A percentile compares a stretch with the other conserved stretches of the same genome.
Evolutionary conservation across 306 rosid species (phyloP).

Genomic region (Dryas octopetala): DNA sequence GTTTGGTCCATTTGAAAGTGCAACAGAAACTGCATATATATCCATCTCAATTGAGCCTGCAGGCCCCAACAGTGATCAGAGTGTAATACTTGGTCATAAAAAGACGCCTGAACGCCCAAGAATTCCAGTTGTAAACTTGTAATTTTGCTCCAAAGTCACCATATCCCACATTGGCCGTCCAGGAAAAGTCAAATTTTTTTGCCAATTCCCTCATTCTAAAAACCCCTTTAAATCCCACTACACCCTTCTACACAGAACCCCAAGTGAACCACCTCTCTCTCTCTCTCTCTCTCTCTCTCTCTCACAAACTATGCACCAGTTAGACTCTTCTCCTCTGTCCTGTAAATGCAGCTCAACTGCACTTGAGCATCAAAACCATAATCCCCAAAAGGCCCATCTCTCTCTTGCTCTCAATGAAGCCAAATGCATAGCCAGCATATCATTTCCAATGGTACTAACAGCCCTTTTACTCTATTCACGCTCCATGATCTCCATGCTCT

Average conservation of each 20-base stretch:
- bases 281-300: neutral
- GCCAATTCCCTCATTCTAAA: neutral
- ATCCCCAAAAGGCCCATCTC: conserved; percentile 22
- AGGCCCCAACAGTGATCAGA: conserved; percentile 23
- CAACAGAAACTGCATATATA: neutral
- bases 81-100: conserved; percentile 45
- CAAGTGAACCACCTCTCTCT: neutral
- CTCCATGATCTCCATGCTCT: conserved; percentile 85
- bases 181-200: conserved; percentile 5
- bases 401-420: conserved; percentile 47
- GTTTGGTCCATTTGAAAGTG: conserved; percentile 4
- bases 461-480: conserved; percentile 76
- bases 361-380: conserved; percentile 13
- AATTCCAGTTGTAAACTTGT: conserved; percentile 16
- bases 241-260: conserved; percentile 13
- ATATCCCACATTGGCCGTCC: conserved; percentile 32
- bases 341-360: conserved; percentile 36
- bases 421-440: conserved; percentile 41
- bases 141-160: neutral
- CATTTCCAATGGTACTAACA: conserved; percentile 74
- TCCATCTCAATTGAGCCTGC: conserved; percentile 12
- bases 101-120: conserved; percentile 36
- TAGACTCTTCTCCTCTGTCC: conserved; percentile 33
- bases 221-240: conserved; percentile 32
- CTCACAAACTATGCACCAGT: conserved; percentile 15